Evolutionary conservation across 2,329 filamentous ascomycete genomes (phyloP).

Genomic region (Paecilomyces niveus): DNA sequence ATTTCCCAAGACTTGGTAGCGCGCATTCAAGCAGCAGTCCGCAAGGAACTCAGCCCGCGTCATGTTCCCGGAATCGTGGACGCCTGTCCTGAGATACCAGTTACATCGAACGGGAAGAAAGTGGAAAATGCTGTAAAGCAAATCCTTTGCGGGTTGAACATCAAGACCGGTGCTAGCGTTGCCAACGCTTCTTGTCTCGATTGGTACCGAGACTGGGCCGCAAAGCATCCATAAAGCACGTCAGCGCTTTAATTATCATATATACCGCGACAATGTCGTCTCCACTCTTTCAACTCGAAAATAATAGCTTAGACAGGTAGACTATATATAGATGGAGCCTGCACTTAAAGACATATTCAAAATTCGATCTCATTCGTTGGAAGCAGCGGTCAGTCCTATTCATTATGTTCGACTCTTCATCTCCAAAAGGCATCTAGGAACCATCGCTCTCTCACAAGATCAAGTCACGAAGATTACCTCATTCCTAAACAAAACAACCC

Average conservation of each 20-base stretch:
- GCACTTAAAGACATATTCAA: too few species aligned
- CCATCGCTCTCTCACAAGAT: too few species aligned
- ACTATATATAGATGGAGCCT: neutral
- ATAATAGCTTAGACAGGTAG: neutral
- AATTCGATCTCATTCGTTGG: neutral
- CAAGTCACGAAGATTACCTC: too few species aligned
- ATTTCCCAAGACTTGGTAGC: constrained; percentile 56
- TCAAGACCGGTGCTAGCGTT: constrained; percentile 89
- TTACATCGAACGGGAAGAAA: constrained; percentile 95
- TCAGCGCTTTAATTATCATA: neutral
- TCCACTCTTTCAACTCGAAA: neutral
- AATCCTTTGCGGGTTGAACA: constrained; percentile 77
- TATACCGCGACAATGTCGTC: neutral
- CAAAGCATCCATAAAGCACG: constrained; percentile 36
- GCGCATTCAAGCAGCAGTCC: constrained; percentile 61
- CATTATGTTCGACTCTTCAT: too few species aligned
- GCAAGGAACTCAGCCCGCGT: constrained; percentile 72
- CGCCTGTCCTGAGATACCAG: constrained; percentile 77
- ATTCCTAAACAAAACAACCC: too few species aligned
- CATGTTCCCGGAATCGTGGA: constrained; percentile 84
- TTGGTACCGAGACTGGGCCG: constrained; percentile 79
- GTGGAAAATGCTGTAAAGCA: constrained; percentile 96
- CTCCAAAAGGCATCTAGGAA: too few species aligned
- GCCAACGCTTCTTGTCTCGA: constrained; percentile 81
- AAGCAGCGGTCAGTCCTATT: too few species aligned